Evolutionary conservation across 257 asterid species (phyloP).

Genomic region (Scutellaria barbata): DNA sequence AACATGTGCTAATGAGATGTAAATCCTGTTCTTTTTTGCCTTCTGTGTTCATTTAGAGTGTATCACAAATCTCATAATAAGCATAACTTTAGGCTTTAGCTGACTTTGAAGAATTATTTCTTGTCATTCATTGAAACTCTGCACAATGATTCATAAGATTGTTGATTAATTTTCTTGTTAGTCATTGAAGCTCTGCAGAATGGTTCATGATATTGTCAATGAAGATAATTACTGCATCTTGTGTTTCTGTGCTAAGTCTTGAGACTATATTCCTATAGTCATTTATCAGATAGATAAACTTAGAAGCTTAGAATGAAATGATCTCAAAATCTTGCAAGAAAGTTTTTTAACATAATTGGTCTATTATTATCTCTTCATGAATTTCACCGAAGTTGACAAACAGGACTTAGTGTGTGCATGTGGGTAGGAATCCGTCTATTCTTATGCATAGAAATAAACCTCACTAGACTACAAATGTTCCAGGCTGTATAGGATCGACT

Average conservation of each 20-base stretch:
- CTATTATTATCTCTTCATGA: constrained; percentile 17
- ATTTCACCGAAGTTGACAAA: background rate
- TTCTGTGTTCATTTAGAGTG: background rate
- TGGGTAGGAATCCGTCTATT: constrained; percentile 36
- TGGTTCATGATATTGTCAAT: too few relatives aligned
- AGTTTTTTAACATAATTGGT: background rate
- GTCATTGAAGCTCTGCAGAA: background rate
- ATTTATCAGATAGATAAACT: background rate
- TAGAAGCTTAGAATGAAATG: constrained; percentile 5
- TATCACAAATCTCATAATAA: background rate
- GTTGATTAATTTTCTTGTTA: too few relatives aligned
- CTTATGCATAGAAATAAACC: constrained; percentile 24
- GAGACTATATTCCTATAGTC: background rate
- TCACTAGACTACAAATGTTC: constrained; percentile 37
- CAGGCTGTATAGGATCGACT: constrained; percentile 38
- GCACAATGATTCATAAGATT: background rate
- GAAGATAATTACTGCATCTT: too few relatives aligned
- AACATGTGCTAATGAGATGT: constrained; percentile 14
- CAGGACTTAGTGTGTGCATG: background rate
- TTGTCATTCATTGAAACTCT: background rate
- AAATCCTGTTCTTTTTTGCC: constrained; percentile 20
- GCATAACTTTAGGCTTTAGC: background rate
- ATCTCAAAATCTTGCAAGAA: background rate
- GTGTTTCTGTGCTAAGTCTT: background rate
- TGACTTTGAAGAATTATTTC: background rate